Evolutionary conservation across 345 rosid species (phyloP), one percentile per base, ranked within the genome.

Genomic region (Eucalyptus sp.): DNA sequence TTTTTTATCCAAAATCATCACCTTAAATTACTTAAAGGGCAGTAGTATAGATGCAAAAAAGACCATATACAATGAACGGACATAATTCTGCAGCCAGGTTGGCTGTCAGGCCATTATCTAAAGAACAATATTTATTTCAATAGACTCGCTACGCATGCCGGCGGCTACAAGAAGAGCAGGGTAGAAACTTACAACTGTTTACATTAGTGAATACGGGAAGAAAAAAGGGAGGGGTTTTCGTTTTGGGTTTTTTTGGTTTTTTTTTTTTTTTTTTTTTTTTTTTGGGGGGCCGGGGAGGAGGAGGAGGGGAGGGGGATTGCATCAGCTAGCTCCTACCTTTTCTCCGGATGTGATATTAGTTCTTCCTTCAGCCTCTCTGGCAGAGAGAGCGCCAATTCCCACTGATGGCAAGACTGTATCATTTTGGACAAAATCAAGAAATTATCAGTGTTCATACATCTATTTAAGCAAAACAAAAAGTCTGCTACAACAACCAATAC

Each of bases 321-420:
- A 31, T 88, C 79, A 58, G 80, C 64, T 27, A 46, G 86, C 50
- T 76, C 66, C 87, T 90, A 98, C 99, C 98, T 97, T 97, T 92
- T 98, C 99, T 87, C 95, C 97, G 5, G 97, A 93, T 91, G 98
- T 94, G 79, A 94, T 90, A 86, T 96, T 97, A 90, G 96, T 96
- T 93, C 99, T 95, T 91, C 99, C 98, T 93, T 96, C 98, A 22
- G 98, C 98, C 91, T 98, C 99, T 93, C 99, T 95, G 79, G 97
- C 95, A 90, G 98, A 95, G 90, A 98, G 99, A 87, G 98, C 98
- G 86, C 99, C 99, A 89, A 97, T 88, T 71, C 99, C 99, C 91
- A 93, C 95, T n/a, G 99, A 98, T 81, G 99, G 99, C 93, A 98
- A 92, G 68, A 97, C 99, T 97, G 94, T 31, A 87, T 51, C 25